phyloP scores from a whole-genome alignment of 441 rosid genomes.

The Biscutella laevigata region DNA sequence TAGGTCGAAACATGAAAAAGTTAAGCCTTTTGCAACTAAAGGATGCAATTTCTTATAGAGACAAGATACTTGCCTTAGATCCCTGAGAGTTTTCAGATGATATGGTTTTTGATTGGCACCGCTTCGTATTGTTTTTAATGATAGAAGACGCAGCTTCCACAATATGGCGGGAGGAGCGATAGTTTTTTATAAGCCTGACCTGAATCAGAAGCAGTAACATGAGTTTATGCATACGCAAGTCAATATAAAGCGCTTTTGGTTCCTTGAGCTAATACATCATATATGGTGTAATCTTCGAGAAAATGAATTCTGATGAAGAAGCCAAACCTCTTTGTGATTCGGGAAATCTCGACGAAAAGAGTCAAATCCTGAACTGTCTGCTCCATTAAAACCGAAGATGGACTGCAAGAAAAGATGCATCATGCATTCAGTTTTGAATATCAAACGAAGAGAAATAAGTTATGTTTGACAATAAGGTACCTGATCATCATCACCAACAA shows the following conservation, averaged over 20 bases:
- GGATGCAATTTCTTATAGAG: slow-evolving; percentile 15
- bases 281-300: slow-evolving; percentile 4
- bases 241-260: neutral
- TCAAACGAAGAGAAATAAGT: neutral
- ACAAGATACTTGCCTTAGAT: slow-evolving; percentile 55
- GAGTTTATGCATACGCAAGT: neutral
- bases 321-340: slow-evolving; percentile 67
- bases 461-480: slow-evolving; percentile 25
- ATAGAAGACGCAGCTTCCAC: slow-evolving; percentile 92
- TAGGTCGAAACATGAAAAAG: slow-evolving; percentile 8
- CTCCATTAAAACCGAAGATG: slow-evolving; percentile 93
- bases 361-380: slow-evolving; percentile 80
- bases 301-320: slow-evolving; percentile 9
- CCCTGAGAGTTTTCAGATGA: slow-evolving; percentile 76
- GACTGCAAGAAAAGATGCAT: slow-evolving; percentile 46
- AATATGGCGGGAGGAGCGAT: slow-evolving; percentile 75
- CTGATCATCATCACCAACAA: slow-evolving; percentile 98
- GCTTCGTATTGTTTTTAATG: slow-evolving; percentile 60
- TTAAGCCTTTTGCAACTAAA: neutral
- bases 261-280: neutral
- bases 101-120: slow-evolving; percentile 56
- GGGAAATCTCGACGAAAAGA: slow-evolving; percentile 83
- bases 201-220: slow-evolving; percentile 28
- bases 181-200: slow-evolving; percentile 78
- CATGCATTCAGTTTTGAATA: neutral